phyloP scores from a whole-genome alignment of 495 filamentous ascomycete species.

The Neurospora cerealis region DNA sequence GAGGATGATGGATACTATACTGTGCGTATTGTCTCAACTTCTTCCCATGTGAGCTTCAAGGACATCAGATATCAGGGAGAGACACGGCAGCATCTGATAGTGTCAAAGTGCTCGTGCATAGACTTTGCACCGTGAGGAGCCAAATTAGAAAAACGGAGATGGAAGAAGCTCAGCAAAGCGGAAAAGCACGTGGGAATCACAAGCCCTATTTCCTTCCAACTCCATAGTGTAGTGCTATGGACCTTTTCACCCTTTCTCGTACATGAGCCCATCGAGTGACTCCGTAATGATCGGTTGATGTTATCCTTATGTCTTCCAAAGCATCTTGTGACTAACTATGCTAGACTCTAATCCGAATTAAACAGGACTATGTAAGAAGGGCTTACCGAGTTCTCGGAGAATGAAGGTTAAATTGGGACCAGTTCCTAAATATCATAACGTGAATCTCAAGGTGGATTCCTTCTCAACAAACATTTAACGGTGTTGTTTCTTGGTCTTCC shows the following conservation, averaged over 20 bases:
- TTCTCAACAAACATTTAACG: not conserved
- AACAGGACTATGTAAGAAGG: not conserved
- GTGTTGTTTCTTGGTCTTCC: not conserved
- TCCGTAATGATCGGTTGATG: not conserved
- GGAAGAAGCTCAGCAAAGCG: not conserved
- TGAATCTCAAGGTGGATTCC: not conserved
- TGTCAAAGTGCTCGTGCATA: not conserved
- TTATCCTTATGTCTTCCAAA: not conserved
- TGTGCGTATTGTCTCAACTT: not conserved
- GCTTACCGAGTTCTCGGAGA: not conserved
- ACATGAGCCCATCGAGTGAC: not conserved
- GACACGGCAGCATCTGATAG: not conserved
- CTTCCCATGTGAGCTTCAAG: not conserved
- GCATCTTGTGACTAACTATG: not conserved
- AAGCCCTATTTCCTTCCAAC: not conserved
- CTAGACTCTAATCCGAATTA: not conserved
- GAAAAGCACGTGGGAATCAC: not conserved
- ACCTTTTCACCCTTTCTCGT: not conserved
- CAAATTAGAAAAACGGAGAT: not conserved
- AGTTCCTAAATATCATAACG: not conserved
- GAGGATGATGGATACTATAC: not conserved
- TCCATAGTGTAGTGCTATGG: not conserved
- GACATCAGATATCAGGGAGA: not conserved
- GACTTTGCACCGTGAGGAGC: not conserved
- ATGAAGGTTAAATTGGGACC: not conserved